Evolutionary conservation across 2,329 filamentous ascomycete species (phyloP).

Genomic region (Ophiostoma ips): DNA sequence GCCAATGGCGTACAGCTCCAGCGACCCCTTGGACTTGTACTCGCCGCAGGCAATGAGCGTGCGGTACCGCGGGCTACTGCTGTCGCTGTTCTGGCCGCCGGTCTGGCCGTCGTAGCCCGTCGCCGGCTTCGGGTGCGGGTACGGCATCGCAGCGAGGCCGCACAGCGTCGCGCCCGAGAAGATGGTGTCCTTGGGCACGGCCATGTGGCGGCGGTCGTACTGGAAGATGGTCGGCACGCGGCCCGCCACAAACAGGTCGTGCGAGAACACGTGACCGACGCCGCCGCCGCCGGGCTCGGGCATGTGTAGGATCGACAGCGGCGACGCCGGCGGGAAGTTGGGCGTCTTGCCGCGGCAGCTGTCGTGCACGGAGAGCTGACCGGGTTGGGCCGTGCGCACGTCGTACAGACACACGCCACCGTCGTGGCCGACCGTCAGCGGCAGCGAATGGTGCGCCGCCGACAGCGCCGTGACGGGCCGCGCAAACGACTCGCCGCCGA

Average conservation of each 20-base stretch:
- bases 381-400: too few species aligned
- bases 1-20: conserved; percentile 58
- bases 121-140: conserved; percentile 39
- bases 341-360: conserved; percentile 38
- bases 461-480: conserved; percentile 78
- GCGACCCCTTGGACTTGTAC: conserved; percentile 79
- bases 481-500: conserved; percentile 59
- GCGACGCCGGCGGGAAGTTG: conserved; percentile 62
- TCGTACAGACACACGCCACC: conserved; percentile 74
- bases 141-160: conserved; percentile 54
- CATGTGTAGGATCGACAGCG: conserved; percentile 69
- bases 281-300: conserved; percentile 32
- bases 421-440: conserved; percentile 73
- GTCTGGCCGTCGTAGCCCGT: too few species aligned
- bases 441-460: conserved; percentile 47
- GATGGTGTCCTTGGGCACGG: conserved; percentile 60
- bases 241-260: conserved; percentile 78
- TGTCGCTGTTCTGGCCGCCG: neutral
- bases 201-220: conserved; percentile 80
- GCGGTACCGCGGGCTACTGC: conserved; percentile 27
- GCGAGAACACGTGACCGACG: conserved; percentile 37
- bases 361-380: conserved; percentile 27
- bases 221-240: conserved; percentile 79
- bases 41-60: conserved; percentile 74
- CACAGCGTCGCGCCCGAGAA: conserved; percentile 74